Evolutionary conservation across 2,329 filamentous ascomycete genomes (phyloP).

Genomic region (Colletotrichum sansevieriae): DNA sequence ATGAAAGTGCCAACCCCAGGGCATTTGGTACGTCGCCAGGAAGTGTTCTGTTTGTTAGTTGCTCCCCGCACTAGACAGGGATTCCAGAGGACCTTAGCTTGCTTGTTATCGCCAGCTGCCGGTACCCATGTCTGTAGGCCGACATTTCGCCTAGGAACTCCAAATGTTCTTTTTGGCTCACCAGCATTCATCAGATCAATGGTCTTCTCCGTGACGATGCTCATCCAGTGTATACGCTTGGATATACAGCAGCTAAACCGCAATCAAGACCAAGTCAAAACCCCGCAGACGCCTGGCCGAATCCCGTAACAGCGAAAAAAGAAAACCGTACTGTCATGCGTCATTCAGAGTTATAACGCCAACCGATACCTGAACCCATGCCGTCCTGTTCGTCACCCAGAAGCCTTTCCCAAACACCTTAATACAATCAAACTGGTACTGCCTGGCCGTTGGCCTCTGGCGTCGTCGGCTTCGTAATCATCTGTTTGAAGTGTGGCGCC

Average conservation of each 20-base stretch:
- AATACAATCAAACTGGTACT: background rate
- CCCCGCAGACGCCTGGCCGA: constrained; percentile 25
- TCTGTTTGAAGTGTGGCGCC: constrained; percentile 53
- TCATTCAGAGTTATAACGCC: constrained; percentile 1
- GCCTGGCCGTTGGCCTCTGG: background rate
- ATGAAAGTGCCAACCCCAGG: background rate
- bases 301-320: background rate
- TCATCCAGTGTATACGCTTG: background rate
- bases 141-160: background rate
- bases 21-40: background rate
- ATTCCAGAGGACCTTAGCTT: too few species aligned
- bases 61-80: background rate
- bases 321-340: constrained; percentile 6
- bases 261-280: background rate
- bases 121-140: background rate
- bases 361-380: background rate
- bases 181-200: background rate
- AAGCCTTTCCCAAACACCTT: background rate
- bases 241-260: constrained; percentile 8
- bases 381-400: background rate
- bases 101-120: background rate
- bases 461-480: constrained; percentile 44
- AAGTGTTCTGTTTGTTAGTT: too few species aligned
- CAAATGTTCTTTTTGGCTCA: background rate
- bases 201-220: background rate